A percentile compares a stretch with the other conserved stretches of the same genome.
These are phyloP conservation scores for Fusarium newnesense DNA, from an alignment of 2,329 filamentous ascomycete species.

Conservation along the genomic window DNA sequence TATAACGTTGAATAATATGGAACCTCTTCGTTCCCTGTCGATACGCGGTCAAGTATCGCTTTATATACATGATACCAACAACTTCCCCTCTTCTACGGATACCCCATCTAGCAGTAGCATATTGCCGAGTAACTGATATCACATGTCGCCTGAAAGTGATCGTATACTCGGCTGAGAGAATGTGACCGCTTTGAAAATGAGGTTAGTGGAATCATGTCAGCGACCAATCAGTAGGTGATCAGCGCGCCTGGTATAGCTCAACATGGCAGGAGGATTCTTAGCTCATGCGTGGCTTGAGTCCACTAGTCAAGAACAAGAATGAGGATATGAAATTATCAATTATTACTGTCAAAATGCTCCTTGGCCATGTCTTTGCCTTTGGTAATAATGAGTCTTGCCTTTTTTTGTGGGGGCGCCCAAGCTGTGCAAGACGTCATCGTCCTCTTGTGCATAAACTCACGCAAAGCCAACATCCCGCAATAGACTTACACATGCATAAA, in stretches of 20 bases:
- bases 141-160: background rate
- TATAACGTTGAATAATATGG: background rate
- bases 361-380: background rate
- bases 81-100: background rate
- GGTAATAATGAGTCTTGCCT: background rate
- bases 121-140: background rate
- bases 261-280: background rate
- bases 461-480: accelerated
- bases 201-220: background rate
- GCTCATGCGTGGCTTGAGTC: background rate
- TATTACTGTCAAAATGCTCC: background rate
- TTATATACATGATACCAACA: background rate
- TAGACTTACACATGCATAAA: too few species aligned
- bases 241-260: background rate
- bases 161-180: background rate
- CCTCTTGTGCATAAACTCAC: accelerated
- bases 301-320: background rate
- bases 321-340: background rate
- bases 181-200: background rate
- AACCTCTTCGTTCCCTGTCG: background rate
- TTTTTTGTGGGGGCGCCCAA: too few species aligned
- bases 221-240: background rate
- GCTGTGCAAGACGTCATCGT: background rate
- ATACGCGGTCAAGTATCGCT: accelerated
- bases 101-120: accelerated